These are phyloP conservation scores for Colletotrichum somersetense DNA, from an alignment of 2,329 filamentous ascomycete species.

Conservation along the genomic window DNA sequence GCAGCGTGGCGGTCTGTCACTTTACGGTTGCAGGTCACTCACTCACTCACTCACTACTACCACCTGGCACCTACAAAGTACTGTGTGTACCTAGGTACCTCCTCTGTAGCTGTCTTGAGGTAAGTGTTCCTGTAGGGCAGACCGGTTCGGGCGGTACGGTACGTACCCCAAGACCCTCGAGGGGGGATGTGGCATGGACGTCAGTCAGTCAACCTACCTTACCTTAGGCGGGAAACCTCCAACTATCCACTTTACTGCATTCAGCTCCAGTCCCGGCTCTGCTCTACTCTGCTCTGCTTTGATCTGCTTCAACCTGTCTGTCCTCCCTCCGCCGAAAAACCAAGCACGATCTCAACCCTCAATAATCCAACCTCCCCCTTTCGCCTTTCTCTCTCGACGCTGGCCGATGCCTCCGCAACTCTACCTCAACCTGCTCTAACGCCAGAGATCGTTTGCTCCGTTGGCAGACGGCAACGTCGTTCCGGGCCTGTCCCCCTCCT, in stretches of 20 bases:
- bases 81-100: no score
- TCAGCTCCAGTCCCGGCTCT: slow-evolving; percentile 36
- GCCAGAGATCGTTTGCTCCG: slow-evolving; percentile 16
- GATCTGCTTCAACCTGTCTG: slow-evolving; percentile 26
- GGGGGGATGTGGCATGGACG: slow-evolving; percentile 17
- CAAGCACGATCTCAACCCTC: slow-evolving; percentile 1
- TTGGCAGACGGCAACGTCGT: slow-evolving; percentile 4
- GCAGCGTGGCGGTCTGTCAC: neutral
- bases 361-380: neutral
- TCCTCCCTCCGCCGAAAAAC: slow-evolving; percentile 2
- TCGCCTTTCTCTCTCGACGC: slow-evolving; percentile 2
- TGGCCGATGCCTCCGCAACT: slow-evolving; percentile 18
- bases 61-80: no score
- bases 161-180: slow-evolving; percentile 34
- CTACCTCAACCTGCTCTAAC: slow-evolving; percentile 1
- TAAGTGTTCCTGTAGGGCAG: neutral
- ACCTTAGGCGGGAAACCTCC: slow-evolving; percentile 40
- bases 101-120: no score
- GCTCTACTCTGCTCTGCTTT: neutral
- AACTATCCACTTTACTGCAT: slow-evolving; percentile 40
- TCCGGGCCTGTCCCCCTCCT: slow-evolving; percentile 8
- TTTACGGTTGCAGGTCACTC: slow-evolving; percentile 12
- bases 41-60: no score
- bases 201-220: neutral
- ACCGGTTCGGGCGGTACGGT: neutral